Evolutionary conservation across 306 rosid genomes (phyloP), one percentile per base, ranked within the genome.

Genomic region (Quercus agrifolia): DNA sequence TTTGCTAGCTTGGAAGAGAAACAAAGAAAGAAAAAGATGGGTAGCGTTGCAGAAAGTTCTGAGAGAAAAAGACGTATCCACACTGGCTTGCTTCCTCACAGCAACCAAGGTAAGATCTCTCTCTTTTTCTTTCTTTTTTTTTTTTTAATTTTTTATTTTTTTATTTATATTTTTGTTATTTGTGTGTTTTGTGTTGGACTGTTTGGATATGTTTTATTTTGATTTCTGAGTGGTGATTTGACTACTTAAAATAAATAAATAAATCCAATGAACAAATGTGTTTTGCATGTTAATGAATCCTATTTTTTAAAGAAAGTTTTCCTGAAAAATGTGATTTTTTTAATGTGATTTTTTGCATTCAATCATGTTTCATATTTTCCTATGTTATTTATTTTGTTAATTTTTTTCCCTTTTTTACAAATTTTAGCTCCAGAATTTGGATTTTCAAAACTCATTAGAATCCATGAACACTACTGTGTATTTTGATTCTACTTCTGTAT

Each of bases 11-110:
- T 52, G 72, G 27, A 61, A 73, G 20, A 77, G 27, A 33, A 4
- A 73, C 33, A 74, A 23, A 61, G 63, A 62, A 35, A 56, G 75
- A 64, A 74, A 76, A 62, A 72, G 46, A 88, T 81, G 86, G 55
- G 70, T 21, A 21, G 35, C 12, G 2, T 27, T 33, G 38, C 61
- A 2, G 51, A 9, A 30, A n/a, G 20, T 57, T 8, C 46, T 8
- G 66, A 38, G 9, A 35, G 25, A 17, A 46, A 51, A 14, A 23
- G 69, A 41, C 15, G 49, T 44, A 54, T 8, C 54, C 51, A 52
- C 20, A 77, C 44, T n/a, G 73, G 63, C 74, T 38, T 69, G 38
- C n/a, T 55, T 44, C 8, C 10, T 51, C 27, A 56, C n/a, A 27
- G 17, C 61, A 74, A 59, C 56, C 79, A 74, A 77, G 74, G 79